Conservation (phyloP, 768 basidiomycete species). For the Artomyces pyxidatus region DNA sequence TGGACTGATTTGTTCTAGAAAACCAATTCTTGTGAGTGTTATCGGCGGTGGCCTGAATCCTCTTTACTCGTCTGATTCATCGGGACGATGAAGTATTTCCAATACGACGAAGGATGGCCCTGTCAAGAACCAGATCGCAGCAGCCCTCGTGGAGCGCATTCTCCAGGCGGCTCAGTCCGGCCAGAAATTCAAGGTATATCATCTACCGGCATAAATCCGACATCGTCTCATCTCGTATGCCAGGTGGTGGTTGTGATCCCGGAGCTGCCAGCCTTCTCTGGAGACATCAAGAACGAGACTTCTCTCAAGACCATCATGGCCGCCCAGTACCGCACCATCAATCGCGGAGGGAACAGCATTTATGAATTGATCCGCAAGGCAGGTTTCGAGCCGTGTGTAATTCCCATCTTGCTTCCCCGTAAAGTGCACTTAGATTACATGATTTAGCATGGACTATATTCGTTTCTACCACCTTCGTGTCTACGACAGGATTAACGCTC, state of each 20-base stretch:
- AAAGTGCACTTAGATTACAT: background rate
- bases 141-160: constrained; percentile 78
- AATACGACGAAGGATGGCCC: constrained; percentile 52
- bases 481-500: constrained; percentile 87
- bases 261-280: constrained; percentile 86
- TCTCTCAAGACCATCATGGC: constrained; percentile 80
- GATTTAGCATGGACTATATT: constrained; percentile 67
- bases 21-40: constrained; percentile 80
- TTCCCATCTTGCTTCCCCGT: background rate
- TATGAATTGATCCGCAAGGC: constrained; percentile 74
- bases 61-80: background rate
- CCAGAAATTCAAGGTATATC: constrained; percentile 65
- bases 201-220: no score
- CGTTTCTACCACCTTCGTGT: constrained; percentile 88
- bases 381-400: constrained; percentile 68
- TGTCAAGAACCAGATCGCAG: constrained; percentile 78
- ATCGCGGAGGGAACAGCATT: constrained; percentile 80
- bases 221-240: background rate
- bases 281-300: constrained; percentile 62
- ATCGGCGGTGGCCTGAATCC: background rate
- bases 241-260: constrained; percentile 85
- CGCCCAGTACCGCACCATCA: constrained; percentile 82
- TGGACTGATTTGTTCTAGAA: constrained; percentile 27
- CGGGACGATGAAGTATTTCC: constrained; percentile 52
- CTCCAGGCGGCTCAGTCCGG: constrained; percentile 65